Conservation (phyloP, 2,329 filamentous ascomycete species). For the Aspergillus sp. region DNA sequence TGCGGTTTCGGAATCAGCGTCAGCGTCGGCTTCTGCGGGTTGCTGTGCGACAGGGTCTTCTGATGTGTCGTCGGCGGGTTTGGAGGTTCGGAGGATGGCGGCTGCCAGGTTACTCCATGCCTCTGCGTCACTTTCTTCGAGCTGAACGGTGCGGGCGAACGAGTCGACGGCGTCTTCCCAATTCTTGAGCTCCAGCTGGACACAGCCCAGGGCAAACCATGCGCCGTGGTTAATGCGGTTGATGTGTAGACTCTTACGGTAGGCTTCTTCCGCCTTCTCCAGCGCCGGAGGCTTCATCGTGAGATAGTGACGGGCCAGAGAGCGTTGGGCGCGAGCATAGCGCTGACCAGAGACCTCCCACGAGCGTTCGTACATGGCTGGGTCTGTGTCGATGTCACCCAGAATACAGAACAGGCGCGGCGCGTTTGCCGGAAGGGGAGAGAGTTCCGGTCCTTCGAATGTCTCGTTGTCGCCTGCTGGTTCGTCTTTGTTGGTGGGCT, state of each 20-base stretch:
- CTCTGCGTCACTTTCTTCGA: constrained; percentile 82
- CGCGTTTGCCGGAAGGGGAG: constrained; percentile 70
- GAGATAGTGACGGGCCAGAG: constrained; percentile 72
- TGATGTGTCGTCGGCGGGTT: constrained; percentile 20
- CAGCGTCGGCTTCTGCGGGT: constrained; percentile 21
- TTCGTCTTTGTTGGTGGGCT: constrained; percentile 45
- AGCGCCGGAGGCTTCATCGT: constrained; percentile 54
- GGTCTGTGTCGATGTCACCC: constrained; percentile 75
- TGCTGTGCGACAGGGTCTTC: constrained; percentile 24
- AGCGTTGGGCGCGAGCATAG: constrained; percentile 81
- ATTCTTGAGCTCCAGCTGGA: constrained; percentile 67
- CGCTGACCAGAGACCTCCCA: constrained; percentile 78
- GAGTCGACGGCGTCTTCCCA: constrained; percentile 76
- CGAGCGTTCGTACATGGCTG: constrained; percentile 70
- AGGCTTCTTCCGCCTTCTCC: constrained; percentile 66
- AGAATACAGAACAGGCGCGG: constrained; percentile 88
- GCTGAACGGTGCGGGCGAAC: constrained; percentile 73
- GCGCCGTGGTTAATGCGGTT: constrained; percentile 75
- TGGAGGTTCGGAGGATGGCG: constrained; percentile 56
- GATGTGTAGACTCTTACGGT: constrained; percentile 66
- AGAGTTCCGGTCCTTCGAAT: constrained; percentile 62
- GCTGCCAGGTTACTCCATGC: constrained; percentile 94
- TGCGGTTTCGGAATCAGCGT: constrained; percentile 1
- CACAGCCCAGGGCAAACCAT: constrained; percentile 89
- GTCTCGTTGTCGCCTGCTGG: constrained; percentile 46